phyloP scores from a whole-genome alignment of 2,329 filamentous ascomycete genomes.

The Coleophoma eucalyptorum region DNA sequence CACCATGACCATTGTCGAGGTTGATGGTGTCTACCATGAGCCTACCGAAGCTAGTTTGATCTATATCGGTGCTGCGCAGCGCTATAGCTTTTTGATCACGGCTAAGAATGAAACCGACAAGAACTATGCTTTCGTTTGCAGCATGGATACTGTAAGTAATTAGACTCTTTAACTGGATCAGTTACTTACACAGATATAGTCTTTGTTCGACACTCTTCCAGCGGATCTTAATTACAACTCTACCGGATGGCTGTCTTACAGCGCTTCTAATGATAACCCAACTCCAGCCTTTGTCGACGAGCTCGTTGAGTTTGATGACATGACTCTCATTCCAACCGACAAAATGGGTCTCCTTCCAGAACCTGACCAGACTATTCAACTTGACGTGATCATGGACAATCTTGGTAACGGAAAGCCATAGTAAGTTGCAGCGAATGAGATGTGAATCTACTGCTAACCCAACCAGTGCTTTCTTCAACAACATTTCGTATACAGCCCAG shows the following conservation, averaged over 20 bases:
- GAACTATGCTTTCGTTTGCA: slow-evolving; percentile 67
- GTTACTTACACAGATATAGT: slow-evolving; percentile 29
- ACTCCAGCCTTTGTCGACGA: slow-evolving; percentile 52
- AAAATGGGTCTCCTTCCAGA: slow-evolving; percentile 53
- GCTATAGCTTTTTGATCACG: slow-evolving; percentile 59
- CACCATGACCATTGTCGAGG: slow-evolving; percentile 66
- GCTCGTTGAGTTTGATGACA: slow-evolving; percentile 71
- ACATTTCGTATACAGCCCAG: slow-evolving; percentile 58
- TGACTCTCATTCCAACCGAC: slow-evolving; percentile 66
- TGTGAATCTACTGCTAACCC: neutral
- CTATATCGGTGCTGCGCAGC: slow-evolving; percentile 65
- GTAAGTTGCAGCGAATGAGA: slow-evolving; percentile 30
- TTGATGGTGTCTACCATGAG: slow-evolving; percentile 69
- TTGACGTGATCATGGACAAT: slow-evolving; percentile 64
- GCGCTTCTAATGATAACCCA: slow-evolving; percentile 40
- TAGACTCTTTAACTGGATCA: neutral
- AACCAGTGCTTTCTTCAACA: slow-evolving; percentile 52
- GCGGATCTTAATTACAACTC: slow-evolving; percentile 63
- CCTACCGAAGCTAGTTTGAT: slow-evolving; percentile 56
- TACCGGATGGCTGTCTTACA: slow-evolving; percentile 62
- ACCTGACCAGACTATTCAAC: slow-evolving; percentile 59
- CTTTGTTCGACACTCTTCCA: slow-evolving; percentile 63
- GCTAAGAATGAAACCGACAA: slow-evolving; percentile 55
- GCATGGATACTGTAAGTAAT: slow-evolving; percentile 54
- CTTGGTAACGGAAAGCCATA: slow-evolving; percentile 66